A percentile compares a stretch with the other conserved stretches of the same genome.
phyloP scores from a whole-genome alignment of 768 basidiomycete species.

The Clavaria fumosa region DNA sequence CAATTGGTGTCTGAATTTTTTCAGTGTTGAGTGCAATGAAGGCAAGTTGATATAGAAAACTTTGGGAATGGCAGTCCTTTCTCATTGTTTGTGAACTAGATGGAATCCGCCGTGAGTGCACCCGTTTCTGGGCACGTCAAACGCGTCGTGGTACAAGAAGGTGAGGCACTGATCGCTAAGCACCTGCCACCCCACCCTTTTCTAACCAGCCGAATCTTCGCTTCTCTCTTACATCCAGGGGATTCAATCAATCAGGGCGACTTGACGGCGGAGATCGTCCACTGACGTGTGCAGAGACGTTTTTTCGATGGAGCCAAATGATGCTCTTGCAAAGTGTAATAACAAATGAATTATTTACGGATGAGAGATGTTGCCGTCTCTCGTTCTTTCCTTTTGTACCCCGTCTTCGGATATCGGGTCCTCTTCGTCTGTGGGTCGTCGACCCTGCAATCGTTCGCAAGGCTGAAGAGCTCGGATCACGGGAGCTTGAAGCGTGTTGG shows the following conservation, averaged over 20 bases:
- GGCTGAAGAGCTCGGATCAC: no score
- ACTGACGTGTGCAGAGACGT: slow-evolving; percentile 19
- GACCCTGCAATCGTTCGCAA: no score
- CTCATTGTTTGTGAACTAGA: no score
- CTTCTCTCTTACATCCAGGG: slow-evolving; percentile 26
- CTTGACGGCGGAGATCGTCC: slow-evolving; percentile 76
- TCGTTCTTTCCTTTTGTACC: no score
- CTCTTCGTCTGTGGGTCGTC: no score
- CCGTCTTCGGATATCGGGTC: no score
- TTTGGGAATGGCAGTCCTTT: no score
- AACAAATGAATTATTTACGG: background rate
- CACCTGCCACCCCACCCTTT: no score
- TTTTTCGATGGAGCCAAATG: background rate
- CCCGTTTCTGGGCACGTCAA: slow-evolving; percentile 95
- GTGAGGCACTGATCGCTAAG: slow-evolving; percentile 21
- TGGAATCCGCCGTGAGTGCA: slow-evolving; percentile 94
- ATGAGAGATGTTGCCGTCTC: background rate
- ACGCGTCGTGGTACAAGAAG: slow-evolving; percentile 83
- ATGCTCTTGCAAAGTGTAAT: background rate
- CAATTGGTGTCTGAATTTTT: no score
- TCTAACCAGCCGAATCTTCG: slow-evolving; percentile 1
- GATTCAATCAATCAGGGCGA: slow-evolving; percentile 95
- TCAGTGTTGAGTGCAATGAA: slow-evolving; percentile 94
- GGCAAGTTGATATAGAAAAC: no score
- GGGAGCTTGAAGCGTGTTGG: no score